These are phyloP conservation scores for Backusella macrospora DNA, from an alignment of 192 early-diverging fungal genomes.

Conservation along the genomic window DNA sequence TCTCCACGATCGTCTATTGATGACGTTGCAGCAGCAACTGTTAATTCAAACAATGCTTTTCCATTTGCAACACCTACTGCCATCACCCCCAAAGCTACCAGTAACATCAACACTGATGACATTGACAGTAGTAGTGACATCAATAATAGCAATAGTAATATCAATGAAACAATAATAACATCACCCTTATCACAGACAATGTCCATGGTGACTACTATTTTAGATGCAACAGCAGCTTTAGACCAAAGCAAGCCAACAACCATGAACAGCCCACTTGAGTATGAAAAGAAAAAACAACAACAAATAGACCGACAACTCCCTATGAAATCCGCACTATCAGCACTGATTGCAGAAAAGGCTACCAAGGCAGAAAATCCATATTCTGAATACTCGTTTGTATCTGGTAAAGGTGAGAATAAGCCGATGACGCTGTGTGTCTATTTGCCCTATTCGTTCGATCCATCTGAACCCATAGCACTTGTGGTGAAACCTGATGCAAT, in stretches of 20 bases:
- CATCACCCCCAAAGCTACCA: not conserved
- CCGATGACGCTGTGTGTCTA: conserved; percentile 67
- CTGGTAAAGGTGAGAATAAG: conserved; percentile 62
- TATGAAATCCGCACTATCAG: conserved; percentile 53
- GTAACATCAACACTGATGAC: not conserved
- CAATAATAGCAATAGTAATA: not conserved
- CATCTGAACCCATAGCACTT: conserved; percentile 59
- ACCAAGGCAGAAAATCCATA: conserved; percentile 67
- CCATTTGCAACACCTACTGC: not conserved
- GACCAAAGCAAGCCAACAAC: not conserved
- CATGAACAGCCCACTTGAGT: not conserved
- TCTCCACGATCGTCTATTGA: conserved; percentile 40
- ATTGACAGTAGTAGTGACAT: no score
- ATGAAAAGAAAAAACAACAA: not conserved
- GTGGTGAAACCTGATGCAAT: conserved; percentile 77
- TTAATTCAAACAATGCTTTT: conserved; percentile 1
- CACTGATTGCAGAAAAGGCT: conserved; percentile 64
- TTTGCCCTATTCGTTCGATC: conserved; percentile 54
- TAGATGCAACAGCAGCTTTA: conserved; percentile 8
- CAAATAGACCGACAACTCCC: not conserved
- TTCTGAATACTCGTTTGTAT: conserved; percentile 64
- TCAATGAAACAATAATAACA: not conserved
- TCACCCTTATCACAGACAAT: not conserved
- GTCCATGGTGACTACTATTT: not conserved
- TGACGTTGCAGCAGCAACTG: not conserved